Percentiles rank a stretch among this genome's conserved stretches.
Evolutionary conservation across 306 rosid genomes (phyloP).

Genomic region (Cicer arietinum): DNA sequence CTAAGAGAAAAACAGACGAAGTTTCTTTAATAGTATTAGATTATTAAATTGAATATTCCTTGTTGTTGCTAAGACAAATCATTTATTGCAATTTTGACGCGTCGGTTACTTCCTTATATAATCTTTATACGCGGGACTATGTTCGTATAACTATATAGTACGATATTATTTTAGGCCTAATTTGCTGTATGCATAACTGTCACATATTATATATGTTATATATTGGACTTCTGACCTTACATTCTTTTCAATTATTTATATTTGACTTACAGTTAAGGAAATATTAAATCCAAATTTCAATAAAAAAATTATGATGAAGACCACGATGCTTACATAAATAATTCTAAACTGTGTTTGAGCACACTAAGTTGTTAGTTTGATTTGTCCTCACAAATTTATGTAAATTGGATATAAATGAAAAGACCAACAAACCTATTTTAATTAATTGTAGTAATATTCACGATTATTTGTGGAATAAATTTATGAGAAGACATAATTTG

Average conservation of each 20-base stretch:
- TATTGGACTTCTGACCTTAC: not conserved
- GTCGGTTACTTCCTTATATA: conserved; percentile 36
- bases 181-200: conserved; percentile 45
- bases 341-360: no score
- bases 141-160: not conserved
- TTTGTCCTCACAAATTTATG: no score
- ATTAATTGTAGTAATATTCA: no score
- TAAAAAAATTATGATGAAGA: no score
- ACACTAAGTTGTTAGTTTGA: no score
- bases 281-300: no score
- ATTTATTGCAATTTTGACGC: conserved; percentile 53
- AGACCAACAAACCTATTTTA: no score
- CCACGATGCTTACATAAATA: no score
- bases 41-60: conserved; percentile 14
- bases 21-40: conserved; percentile 20
- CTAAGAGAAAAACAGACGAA: conserved; percentile 37
- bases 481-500: no score
- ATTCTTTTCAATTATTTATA: not conserved
- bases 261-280: not conserved
- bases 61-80: conserved; percentile 28
- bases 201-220: not conserved
- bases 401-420: no score
- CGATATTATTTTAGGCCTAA: conserved; percentile 6
- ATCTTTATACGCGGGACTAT: conserved; percentile 47
- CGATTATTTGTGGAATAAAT: no score